Conservation (phyloP, 768 basidiomycete genomes). For the Coprinopsis marcescibilis region DNA sequence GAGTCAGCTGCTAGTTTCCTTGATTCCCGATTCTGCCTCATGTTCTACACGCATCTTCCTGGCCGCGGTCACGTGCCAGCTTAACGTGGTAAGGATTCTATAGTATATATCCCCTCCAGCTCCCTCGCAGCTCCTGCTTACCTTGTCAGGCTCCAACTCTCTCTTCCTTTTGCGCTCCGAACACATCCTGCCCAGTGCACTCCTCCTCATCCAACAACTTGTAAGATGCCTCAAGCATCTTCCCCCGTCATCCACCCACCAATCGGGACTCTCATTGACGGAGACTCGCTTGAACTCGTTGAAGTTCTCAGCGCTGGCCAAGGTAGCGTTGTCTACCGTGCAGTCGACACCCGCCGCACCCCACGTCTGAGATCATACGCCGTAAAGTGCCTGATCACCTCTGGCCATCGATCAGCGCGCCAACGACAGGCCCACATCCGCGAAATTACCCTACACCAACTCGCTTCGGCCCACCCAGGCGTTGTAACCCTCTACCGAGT, state of each 20-base stretch:
- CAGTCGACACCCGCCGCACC: conserved; percentile 56
- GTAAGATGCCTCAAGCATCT: conserved; percentile 29
- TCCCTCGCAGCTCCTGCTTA: conserved; percentile 26
- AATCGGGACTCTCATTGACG: conserved; percentile 83
- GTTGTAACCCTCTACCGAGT: conserved; percentile 92
- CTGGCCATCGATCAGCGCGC: conserved; percentile 41
- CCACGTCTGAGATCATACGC: conserved; percentile 60
- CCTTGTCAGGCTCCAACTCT: conserved; percentile 43
- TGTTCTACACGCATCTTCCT: conserved; percentile 66
- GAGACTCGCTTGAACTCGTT: conserved; percentile 79
- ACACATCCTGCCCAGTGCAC: conserved; percentile 17
- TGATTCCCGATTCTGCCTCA: conserved; percentile 58
- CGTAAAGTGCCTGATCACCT: conserved; percentile 85
- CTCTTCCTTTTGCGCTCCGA: conserved; percentile 13
- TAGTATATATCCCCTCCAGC: conserved; percentile 13
- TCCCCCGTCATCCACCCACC: conserved; percentile 50
- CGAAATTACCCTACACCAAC: conserved; percentile 82
- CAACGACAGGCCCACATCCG: conserved; percentile 84
- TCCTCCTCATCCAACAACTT: conserved; percentile 25
- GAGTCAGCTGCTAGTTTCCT: no score
- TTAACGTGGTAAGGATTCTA: conserved; percentile 3
- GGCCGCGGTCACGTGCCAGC: conserved; percentile 35
- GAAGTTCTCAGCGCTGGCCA: conserved; percentile 91
- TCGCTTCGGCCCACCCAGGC: conserved; percentile 72
- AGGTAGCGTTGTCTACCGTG: conserved; percentile 94